A percentile compares a stretch with the other conserved stretches of the same genome.
Conservation (phyloP, 257 asterid genomes). For the Solanum etuberosum region DNA sequence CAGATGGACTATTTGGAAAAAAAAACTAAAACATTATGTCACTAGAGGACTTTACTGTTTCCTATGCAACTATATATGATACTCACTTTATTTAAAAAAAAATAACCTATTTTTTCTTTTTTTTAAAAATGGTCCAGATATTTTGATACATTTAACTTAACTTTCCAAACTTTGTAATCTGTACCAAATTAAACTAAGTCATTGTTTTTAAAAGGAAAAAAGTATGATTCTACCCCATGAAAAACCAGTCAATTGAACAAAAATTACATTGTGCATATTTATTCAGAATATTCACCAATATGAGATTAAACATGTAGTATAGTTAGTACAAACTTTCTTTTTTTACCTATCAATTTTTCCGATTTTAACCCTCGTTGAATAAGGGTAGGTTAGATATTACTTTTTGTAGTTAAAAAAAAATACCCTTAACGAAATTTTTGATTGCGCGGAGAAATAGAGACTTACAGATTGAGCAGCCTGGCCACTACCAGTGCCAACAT, state of each 20-base stretch:
- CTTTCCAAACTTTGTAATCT: too few relatives aligned
- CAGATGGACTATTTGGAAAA: neutral
- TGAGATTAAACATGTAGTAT: neutral
- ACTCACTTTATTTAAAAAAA: too few relatives aligned
- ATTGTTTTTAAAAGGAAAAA: too few relatives aligned
- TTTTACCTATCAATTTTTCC: neutral
- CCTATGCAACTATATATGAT: neutral
- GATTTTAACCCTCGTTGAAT: neutral
- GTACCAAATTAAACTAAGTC: neutral
- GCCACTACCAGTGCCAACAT: constrained; percentile 5
- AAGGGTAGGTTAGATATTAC: neutral
- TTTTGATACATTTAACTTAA: too few relatives aligned
- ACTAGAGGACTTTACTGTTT: neutral
- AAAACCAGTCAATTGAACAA: neutral
- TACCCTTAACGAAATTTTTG: neutral
- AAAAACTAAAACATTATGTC: neutral
- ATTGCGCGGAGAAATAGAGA: neutral
- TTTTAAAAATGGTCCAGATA: too few relatives aligned
- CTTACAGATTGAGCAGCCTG: constrained; percentile 6
- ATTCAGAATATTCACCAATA: neutral
- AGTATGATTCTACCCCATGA: neutral
- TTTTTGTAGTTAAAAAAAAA: neutral
- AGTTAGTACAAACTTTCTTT: neutral
- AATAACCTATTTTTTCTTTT: too few relatives aligned
- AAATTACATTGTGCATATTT: neutral